Evolutionary conservation across 139 green algal genomes (phyloP).

Genomic region (Chlorella sp.): DNA sequence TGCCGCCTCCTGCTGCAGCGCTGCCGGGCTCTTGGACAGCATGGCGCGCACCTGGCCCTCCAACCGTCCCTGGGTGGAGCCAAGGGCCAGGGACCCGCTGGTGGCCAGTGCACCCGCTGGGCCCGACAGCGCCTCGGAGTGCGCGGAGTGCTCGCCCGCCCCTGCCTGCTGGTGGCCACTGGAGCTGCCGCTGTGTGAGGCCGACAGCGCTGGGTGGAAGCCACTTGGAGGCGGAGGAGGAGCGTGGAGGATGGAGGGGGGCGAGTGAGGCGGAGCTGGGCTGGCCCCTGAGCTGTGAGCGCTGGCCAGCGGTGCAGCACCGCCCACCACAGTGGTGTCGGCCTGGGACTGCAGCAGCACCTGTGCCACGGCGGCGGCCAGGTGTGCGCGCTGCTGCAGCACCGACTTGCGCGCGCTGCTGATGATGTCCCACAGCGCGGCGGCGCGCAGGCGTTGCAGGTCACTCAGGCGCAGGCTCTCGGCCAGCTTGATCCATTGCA

Average conservation of each 20-base stretch:
- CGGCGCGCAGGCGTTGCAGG: neutral
- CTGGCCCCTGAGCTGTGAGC: neutral
- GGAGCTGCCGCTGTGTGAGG: no score
- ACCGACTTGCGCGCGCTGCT: neutral
- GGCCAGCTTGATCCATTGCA: neutral
- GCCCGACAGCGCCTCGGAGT: neutral
- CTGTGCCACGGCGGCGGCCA: neutral
- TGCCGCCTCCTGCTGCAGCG: neutral
- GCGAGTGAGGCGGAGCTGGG: no score
- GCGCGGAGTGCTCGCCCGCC: neutral
- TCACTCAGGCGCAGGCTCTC: neutral
- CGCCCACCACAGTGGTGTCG: neutral
- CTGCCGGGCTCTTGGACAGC: neutral
- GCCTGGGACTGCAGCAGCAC: neutral
- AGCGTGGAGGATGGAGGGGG: no score
- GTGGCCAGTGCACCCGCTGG: no score
- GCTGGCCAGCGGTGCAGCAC: neutral
- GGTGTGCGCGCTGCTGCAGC: neutral
- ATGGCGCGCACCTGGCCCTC: neutral
- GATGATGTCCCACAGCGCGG: neutral
- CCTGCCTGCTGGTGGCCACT: neutral
- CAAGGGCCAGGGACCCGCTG: no score
- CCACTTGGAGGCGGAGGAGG: no score
- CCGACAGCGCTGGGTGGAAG: neutral
- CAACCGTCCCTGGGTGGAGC: neutral